These are phyloP conservation scores for Chlorencoelia australis DNA, from an alignment of 2,329 filamentous ascomycete genomes.

Conservation along the genomic window DNA sequence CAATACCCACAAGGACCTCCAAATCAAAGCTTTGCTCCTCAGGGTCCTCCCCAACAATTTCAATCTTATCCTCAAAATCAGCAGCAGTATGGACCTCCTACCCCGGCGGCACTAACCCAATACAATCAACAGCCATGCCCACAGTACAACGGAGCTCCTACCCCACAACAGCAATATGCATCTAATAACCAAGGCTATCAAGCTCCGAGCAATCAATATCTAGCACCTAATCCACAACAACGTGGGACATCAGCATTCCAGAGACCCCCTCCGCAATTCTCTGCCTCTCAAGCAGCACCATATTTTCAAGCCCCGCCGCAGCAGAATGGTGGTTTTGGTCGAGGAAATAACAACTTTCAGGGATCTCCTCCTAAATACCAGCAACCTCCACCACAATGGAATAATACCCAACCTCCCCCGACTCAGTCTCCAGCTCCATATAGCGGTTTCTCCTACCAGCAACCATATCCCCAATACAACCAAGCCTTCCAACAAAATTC, in stretches of 20 bases:
- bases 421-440: constrained; percentile 5
- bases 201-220: constrained; percentile 12
- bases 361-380: constrained; percentile 6
- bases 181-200: constrained; percentile 14
- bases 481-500: constrained; percentile 10
- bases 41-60: constrained; percentile 10
- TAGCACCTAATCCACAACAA: constrained; percentile 14
- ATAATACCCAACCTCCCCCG: constrained; percentile 4
- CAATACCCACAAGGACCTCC: constrained; percentile 17
- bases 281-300: too few species aligned
- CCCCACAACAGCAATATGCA: constrained; percentile 12
- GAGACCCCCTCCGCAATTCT: constrained; percentile 9
- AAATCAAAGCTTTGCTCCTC: constrained; percentile 10
- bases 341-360: constrained; percentile 4
- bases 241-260: constrained; percentile 9
- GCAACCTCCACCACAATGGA: constrained; percentile 12
- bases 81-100: constrained; percentile 17
- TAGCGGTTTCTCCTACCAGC: too few species aligned
- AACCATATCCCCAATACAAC: constrained; percentile 8
- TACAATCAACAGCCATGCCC: constrained; percentile 12
- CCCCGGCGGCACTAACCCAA: neutral
- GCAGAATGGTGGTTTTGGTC: constrained; percentile 12
- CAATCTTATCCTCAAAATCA: constrained; percentile 16
- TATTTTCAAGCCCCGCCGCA: constrained; percentile 10
- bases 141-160: constrained; percentile 12